Percentiles rank a stretch among this genome's conserved stretches.
These are phyloP conservation scores for Zygotorulaspora florentina DNA, from an alignment of 805 yeast genomes.

Conservation along the genomic window DNA sequence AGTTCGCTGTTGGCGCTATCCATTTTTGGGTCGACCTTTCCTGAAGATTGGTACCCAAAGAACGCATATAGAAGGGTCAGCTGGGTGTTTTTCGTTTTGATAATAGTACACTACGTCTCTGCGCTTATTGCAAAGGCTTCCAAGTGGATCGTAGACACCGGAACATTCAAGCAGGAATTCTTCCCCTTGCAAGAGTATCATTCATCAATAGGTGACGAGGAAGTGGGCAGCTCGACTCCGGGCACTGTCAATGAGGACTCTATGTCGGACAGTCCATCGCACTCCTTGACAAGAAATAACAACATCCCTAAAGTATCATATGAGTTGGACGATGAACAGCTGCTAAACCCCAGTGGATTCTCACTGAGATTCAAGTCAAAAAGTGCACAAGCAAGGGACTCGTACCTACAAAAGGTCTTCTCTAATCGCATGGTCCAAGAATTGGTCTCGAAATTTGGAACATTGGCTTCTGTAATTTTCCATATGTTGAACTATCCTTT, in stretches of 20 bases:
- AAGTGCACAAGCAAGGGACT: conserved; percentile 32
- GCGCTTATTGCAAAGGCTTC: conserved; percentile 49
- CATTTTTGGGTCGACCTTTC: conserved; percentile 55
- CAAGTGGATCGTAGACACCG: conserved; percentile 24
- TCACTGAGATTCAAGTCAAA: conserved; percentile 10
- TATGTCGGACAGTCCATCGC: conserved; percentile 5
- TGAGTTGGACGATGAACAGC: conserved; percentile 13
- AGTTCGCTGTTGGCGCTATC: conserved; percentile 53
- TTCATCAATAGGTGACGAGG: conserved; percentile 8
- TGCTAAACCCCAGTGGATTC: conserved; percentile 7
- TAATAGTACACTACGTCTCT: conserved; percentile 50
- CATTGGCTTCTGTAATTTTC: conserved; percentile 38
- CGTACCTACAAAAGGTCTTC: conserved; percentile 36
- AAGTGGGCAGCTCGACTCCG: conserved; percentile 6
- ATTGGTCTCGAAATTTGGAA: conserved; percentile 23
- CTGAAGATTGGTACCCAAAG: conserved; percentile 62
- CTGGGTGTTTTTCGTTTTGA: conserved; percentile 50
- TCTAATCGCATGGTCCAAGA: conserved; percentile 27
- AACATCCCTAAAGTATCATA: conserved; percentile 10
- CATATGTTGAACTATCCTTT: conserved; percentile 59
- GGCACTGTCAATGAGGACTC: conserved; percentile 8
- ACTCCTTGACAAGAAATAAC: conserved; percentile 1
- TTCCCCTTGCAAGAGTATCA: conserved; percentile 29
- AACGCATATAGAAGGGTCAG: conserved; percentile 70
- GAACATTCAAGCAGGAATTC: conserved; percentile 20